Conservation (phyloP, 2,329 filamentous ascomycete genomes). For the Penicillium sp. region DNA sequence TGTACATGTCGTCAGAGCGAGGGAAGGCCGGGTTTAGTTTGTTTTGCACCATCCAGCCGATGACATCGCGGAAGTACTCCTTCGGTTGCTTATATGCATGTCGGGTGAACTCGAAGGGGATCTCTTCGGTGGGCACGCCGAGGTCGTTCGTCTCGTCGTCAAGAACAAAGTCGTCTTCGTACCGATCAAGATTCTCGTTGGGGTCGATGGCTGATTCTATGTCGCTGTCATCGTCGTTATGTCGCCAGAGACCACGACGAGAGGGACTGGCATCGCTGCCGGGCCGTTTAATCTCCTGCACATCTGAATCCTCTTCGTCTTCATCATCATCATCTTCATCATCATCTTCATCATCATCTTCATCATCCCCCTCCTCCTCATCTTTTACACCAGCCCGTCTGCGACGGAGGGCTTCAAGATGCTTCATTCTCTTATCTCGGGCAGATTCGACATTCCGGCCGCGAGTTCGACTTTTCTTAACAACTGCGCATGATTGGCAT, state of each 20-base stretch:
- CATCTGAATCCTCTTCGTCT: slow-evolving; percentile 19
- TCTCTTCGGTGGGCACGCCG: slow-evolving; percentile 56
- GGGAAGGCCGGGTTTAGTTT: slow-evolving; percentile 71
- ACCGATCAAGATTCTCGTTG: slow-evolving; percentile 53
- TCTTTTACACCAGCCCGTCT: slow-evolving; percentile 44
- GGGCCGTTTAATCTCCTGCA: slow-evolving; percentile 9
- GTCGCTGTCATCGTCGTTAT: slow-evolving; percentile 31
- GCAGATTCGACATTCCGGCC: slow-evolving; percentile 42
- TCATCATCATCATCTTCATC: slow-evolving; percentile 7
- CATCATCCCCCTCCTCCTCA: slow-evolving; percentile 20
- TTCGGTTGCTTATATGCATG: slow-evolving; percentile 66
- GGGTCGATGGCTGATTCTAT: slow-evolving; percentile 28
- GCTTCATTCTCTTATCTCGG: slow-evolving; percentile 40
- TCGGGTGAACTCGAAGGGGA: slow-evolving; percentile 69
- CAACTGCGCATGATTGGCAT: slow-evolving; percentile 25
- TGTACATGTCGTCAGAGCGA: slow-evolving; percentile 63
- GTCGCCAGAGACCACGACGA: slow-evolving; percentile 6
- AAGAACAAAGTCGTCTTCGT: slow-evolving; percentile 65
- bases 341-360: slow-evolving; percentile 9
- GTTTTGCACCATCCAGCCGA: slow-evolving; percentile 81
- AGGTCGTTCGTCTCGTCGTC: slow-evolving; percentile 61
- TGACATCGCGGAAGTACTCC: slow-evolving; percentile 69
- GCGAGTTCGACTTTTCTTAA: slow-evolving; percentile 43
- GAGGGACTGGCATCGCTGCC: slow-evolving; percentile 5
- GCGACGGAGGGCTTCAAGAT: slow-evolving; percentile 46